Evolutionary conservation across 805 yeast species (phyloP), one percentile per base, ranked within the genome.

Genomic region (Candida chilensis): DNA sequence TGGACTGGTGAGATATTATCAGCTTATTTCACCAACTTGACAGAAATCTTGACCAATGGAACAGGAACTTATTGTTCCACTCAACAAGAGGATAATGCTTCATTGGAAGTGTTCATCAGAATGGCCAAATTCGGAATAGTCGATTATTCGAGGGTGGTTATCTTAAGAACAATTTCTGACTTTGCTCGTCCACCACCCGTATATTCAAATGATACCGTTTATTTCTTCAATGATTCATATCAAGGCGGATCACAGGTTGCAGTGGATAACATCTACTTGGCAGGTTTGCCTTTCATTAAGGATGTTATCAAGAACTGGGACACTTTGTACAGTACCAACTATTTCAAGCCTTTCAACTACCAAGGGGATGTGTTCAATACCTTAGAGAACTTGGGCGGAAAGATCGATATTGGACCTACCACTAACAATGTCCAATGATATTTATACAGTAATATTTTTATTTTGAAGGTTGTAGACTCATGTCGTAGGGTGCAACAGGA

Each of bases 21-120:
- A 35, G 66, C 70, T 42, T 56, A 72, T 41, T 71, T 73, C 45
- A 47, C 63, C 16, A 59, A 60, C 47, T 67, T 56, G 44, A 61
- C 78, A 20, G 37, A 40, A n/a, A 39, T 73, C 37, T 48, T 74
- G 46, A 67, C 81, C 39, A 76, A 77, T 44, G 76, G 75, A 32
- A 61, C 76, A 22, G 80, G 72, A 17, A 53, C 51, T 10, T 76
- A 74, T 57, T 72, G 80, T 48, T 47, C 75, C 26, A 67, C 80
- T 27, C 79, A 78, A 32, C 81, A 75, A 50, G 84, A 77, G 50
- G 84, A 77, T 47, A 71, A 74, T 46, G 83, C 83, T 12, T 58
- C 77, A 11, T 63, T 76, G 44, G 81, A 75, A 48, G 71, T 74
- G 5, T 50, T 76, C 33, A 41, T 71, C 28, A 67, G 84, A 57